Evolutionary conservation across 2,329 filamentous ascomycete species (phyloP).

Genomic region (Fusarium caatingaense): DNA sequence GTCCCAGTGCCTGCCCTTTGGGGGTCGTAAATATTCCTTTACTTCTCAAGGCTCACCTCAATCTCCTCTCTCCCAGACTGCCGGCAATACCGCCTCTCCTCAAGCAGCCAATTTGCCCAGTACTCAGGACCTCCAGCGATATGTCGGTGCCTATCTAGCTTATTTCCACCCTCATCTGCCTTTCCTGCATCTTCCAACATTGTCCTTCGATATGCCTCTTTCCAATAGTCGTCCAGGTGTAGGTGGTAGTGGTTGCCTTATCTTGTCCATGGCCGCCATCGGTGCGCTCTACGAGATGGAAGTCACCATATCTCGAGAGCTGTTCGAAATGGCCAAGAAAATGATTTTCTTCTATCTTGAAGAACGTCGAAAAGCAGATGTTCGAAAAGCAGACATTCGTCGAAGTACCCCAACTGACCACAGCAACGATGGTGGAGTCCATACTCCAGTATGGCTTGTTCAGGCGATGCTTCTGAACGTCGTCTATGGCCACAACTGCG

Average conservation of each 20-base stretch:
- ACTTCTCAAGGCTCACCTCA: slow-evolving; percentile 66
- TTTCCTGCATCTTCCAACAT: slow-evolving; percentile 91
- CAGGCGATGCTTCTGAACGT: slow-evolving; percentile 98
- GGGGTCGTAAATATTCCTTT: slow-evolving; percentile 73
- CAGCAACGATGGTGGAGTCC: slow-evolving; percentile 69
- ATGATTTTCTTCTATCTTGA: slow-evolving; percentile 95
- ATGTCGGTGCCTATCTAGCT: slow-evolving; percentile 87
- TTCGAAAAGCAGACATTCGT: slow-evolving; percentile 71
- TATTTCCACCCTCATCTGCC: slow-evolving; percentile 95
- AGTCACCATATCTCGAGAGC: slow-evolving; percentile 78
- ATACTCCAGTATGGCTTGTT: slow-evolving; percentile 92
- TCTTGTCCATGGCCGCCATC: slow-evolving; percentile 83
- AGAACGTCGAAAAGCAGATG: slow-evolving; percentile 86
- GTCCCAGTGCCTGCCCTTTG: slow-evolving; percentile 66
- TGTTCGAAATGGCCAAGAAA: slow-evolving; percentile 94
- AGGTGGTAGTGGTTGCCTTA: slow-evolving; percentile 85
- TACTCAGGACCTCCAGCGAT: slow-evolving; percentile 88
- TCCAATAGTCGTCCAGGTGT: slow-evolving; percentile 71
- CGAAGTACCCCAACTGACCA: slow-evolving; percentile 63
- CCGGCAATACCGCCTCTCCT: slow-evolving; percentile 61
- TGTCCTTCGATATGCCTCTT: slow-evolving; percentile 86
- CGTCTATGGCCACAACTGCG: slow-evolving; percentile 94
- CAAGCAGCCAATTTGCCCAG: slow-evolving; percentile 75
- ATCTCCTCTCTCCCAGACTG: slow-evolving; percentile 62
- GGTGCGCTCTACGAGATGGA: slow-evolving; percentile 91